Percentiles rank a stretch among this genome's conserved stretches.
Evolutionary conservation across 2,329 filamentous ascomycete species (phyloP).

Genomic region (Aureobasidium zeae): DNA sequence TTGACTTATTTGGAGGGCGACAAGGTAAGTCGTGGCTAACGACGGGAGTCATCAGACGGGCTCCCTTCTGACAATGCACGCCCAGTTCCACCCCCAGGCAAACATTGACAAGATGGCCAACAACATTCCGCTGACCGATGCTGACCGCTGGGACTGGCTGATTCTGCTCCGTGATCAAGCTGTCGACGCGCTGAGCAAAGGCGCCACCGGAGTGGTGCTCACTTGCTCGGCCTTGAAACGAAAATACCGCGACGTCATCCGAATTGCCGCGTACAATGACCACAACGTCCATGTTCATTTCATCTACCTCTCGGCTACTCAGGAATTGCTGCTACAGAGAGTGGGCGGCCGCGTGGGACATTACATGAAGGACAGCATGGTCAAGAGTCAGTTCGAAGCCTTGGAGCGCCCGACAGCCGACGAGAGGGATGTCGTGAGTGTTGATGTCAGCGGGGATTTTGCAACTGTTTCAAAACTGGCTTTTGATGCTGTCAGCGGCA

Average conservation of each 20-base stretch:
- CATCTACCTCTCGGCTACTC: slow-evolving; percentile 74
- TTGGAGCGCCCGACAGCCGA: slow-evolving; percentile 71
- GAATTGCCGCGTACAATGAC: slow-evolving; percentile 40
- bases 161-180: slow-evolving; percentile 40
- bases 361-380: slow-evolving; percentile 95
- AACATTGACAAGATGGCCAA: slow-evolving; percentile 74
- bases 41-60: background rate
- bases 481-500: slow-evolving; percentile 30
- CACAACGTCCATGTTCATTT: slow-evolving; percentile 60
- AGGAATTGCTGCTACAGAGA: slow-evolving; percentile 64
- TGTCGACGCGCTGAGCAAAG: slow-evolving; percentile 27
- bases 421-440: slow-evolving; percentile 36
- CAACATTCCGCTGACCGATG: slow-evolving; percentile 77
- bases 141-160: slow-evolving; percentile 97
- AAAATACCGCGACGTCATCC: slow-evolving; percentile 75
- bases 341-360: slow-evolving; percentile 69
- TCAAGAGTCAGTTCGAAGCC: slow-evolving; percentile 78
- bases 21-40: slow-evolving; percentile 30
- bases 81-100: slow-evolving; percentile 40
- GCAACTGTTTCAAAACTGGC: slow-evolving; percentile 35
- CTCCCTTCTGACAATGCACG: background rate
- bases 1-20: slow-evolving; percentile 45
- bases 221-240: slow-evolving; percentile 95
- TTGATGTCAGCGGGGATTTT: slow-evolving; percentile 37
- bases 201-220: slow-evolving; percentile 61